Evolutionary conservation across 1,139 yeast genomes (phyloP), one percentile per base, ranked within the genome.

Genomic region (Geotrichum carabidarum): DNA sequence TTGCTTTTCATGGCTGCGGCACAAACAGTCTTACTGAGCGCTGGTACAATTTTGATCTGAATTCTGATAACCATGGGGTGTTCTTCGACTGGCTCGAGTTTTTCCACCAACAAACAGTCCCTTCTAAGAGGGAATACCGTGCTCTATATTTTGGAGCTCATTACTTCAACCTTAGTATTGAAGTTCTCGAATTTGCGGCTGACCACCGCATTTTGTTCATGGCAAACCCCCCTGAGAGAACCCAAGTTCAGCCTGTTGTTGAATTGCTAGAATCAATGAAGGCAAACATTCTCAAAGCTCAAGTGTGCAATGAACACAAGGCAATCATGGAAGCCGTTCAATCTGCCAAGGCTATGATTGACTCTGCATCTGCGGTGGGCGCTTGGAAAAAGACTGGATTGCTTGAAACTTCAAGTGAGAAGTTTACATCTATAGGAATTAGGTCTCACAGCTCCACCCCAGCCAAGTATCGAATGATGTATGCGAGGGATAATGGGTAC

Each of bases 21-120:
- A 34, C 22, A 22, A 27, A 22, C 9, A 37, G 5, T 6, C 15
- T 15, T 27, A n/a, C n/a, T 27, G 18, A 14, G 2, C 45, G 27
- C 12, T 12, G 6, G 11, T 9, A 15, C 14, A 14, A 31, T 2
- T 31, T 22, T 17, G 54, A 51, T 30, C 15, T 51, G 43, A 22
- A 35, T 31, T 15, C 48, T 12, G 44, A 51, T 32, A 51, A 34
- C 27, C 46, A 51, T 22, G 12, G 34, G 9, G 46, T 44, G 8
- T 51, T 51, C 35, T 36, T 51, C 17, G 54, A 41, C 14, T 51
- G 54, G 54, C 37, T 51, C 8, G 34, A 47, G 12, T 17, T 18
- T 35, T 51, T 51, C 41, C 27, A 51, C 8, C n/a, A 42, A 30
- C 14, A 35, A 14, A 51, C 54, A 3, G 14, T 22, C 8, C 11